Evolutionary conservation across 2,329 filamentous ascomycete species (phyloP).

Genomic region (Penicillium sp.): DNA sequence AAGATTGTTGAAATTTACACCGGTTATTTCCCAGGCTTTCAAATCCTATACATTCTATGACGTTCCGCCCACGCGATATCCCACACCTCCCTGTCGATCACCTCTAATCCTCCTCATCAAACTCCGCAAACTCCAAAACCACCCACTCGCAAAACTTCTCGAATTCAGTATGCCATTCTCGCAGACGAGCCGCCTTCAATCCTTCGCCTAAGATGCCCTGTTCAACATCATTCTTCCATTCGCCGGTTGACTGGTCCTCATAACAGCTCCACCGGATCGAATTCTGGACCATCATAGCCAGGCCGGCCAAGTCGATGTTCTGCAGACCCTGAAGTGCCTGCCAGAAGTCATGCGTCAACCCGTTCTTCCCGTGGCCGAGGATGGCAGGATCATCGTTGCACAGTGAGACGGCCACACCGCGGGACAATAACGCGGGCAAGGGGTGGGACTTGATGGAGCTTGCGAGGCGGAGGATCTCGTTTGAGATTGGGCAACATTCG

Average conservation of each 20-base stretch:
- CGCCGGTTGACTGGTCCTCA: slow-evolving; percentile 73
- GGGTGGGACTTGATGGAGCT: slow-evolving; percentile 78
- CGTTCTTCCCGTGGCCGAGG: slow-evolving; percentile 79
- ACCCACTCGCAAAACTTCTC: slow-evolving; percentile 93
- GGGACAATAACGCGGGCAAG: slow-evolving; percentile 80
- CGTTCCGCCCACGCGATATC: neutral
- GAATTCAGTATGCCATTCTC: slow-evolving; percentile 81
- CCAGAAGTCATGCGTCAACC: slow-evolving; percentile 93
- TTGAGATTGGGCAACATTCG: slow-evolving; percentile 89
- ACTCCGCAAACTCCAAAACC: slow-evolving; percentile 73
- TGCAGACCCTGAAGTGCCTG: slow-evolving; percentile 90
- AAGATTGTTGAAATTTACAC: slow-evolving; percentile 1
- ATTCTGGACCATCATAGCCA: slow-evolving; percentile 89
- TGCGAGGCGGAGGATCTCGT: slow-evolving; percentile 82
- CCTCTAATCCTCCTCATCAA: slow-evolving; percentile 49
- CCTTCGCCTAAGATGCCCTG: slow-evolving; percentile 75
- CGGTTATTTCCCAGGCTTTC: neutral
- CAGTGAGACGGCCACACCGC: slow-evolving; percentile 81
- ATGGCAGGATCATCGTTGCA: slow-evolving; percentile 93
- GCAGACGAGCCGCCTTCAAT: slow-evolving; percentile 72
- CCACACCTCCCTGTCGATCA: neutral
- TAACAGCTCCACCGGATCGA: slow-evolving; percentile 89
- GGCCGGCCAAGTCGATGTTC: slow-evolving; percentile 83
- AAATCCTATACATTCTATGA: neutral
- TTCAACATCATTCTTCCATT: slow-evolving; percentile 75